Evolutionary conservation across 352 stramenopile species (phyloP), one percentile per base, ranked within the genome.

Genomic region (Pythium guiyangense): DNA sequence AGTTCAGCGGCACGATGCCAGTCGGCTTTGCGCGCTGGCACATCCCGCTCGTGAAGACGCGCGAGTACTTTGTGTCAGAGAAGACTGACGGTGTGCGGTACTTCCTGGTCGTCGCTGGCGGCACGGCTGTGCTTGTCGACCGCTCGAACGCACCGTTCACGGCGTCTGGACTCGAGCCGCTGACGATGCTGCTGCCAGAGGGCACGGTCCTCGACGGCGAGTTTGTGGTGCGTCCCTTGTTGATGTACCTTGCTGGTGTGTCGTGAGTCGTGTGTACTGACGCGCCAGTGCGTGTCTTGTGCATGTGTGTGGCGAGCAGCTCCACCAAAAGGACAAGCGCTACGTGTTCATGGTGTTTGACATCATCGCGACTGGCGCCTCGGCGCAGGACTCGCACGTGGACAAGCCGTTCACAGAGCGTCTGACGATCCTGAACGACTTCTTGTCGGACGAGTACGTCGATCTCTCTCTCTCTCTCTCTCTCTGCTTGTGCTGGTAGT

Each of bases 81-180:
- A 97, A 97, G 72, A 97, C 89, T 5, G 89, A 97, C 59, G 89
- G 88, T 22, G 86, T 97, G 55, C 84, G 89, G 31, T 97, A 96
- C 49, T 95, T 97, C 49, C 73, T 97, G 12, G 83, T 97, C 47
- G 80, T 93, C 44, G 78, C 86, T 0, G 79, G 71, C 42, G 79
- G 73, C 40, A 84, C 67, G 2, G 74, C 81, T 0, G 81, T 87
- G 48, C 62, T 95, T 2, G 71, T 95, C 27, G 85, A 95, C 62
- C 73, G 85, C 26, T 90, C 81, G 40, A 93, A 93, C 62, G 69
- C 77, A n/a, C 70, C 84, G 20, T 95, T 92, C 63, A 79, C 79
- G 56, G 81, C 84, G 11, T 79, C 78, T n/a, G 85, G 85, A 5
- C 60, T 94, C 29, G 83, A 94, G 42, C 66, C 90, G 51, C 69